These are phyloP conservation scores for Lactarius sp. DNA, from an alignment of 768 basidiomycete genomes.

Conservation along the genomic window DNA sequence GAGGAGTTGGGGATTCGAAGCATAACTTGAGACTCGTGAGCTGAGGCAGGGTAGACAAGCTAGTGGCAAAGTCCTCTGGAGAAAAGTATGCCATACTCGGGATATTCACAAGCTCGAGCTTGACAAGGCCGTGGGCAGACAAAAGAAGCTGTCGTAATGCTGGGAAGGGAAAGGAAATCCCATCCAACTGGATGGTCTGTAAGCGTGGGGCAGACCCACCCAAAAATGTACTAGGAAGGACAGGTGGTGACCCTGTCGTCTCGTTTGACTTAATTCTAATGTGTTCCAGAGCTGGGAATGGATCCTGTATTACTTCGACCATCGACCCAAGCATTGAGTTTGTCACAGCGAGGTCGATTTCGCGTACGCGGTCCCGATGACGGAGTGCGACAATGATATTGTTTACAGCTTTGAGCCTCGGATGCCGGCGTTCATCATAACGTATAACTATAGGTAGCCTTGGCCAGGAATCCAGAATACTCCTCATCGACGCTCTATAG, in stretches of 20 bases:
- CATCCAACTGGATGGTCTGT: background rate
- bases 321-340: conserved; percentile 15
- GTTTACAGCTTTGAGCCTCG: no score
- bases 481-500: background rate
- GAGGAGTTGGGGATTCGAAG: background rate
- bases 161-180: background rate
- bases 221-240: background rate
- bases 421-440: background rate
- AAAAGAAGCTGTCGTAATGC: background rate
- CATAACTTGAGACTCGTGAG: background rate
- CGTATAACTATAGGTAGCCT: background rate
- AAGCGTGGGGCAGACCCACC: conserved; percentile 9
- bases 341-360: background rate
- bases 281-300: conserved; percentile 18
- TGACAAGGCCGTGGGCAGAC: conserved; percentile 1
- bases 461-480: conserved; percentile 3
- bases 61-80: background rate
- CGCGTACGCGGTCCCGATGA: background rate
- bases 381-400: background rate
- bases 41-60: background rate
- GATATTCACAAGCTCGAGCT: background rate
- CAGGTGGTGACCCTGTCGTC: conserved; percentile 35
- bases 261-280: conserved; percentile 28
- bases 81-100: background rate
- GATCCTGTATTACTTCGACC: conserved; percentile 30